Evolutionary conservation across 257 asterid species (phyloP), one percentile per base, ranked within the genome.

Genomic region (Solanum dulcamara): DNA sequence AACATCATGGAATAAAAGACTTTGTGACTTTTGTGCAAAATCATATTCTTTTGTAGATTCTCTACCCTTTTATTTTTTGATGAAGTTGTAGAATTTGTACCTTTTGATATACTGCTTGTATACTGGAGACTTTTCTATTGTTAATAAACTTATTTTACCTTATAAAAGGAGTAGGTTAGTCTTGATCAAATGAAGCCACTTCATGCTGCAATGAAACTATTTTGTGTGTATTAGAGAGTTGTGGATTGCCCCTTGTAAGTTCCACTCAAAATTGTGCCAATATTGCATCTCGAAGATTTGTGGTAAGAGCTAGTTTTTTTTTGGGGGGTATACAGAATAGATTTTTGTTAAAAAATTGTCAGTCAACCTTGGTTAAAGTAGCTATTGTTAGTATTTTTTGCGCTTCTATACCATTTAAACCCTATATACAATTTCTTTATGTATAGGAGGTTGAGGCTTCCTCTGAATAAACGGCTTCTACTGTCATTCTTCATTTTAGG

Each of bases 401-500:
- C 6, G 3, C 2, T 38, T 42, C 32, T 13, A n/a, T n/a, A 42
- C 35, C 7, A 38, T 24, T 40, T 40, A 4, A 42, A 72, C n/a
- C n/a, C 55, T 40, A 40, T 38, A 15, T 15, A 66, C n/a, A 32
- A 72, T 72, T 72, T 28, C 32, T 26, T 42, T 77, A 22, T 28
- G 24, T 67, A 91, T 91, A 97, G 99, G 91, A 92, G 94, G 89
- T 60, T 81, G 85, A 91, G 98, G 86, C 91, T 89, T 87, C 98
- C 98, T 38, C 81, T 97, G 37, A 94, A 87, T 84, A 92, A 91
- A 86, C 93, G 90, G 67, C 80, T 97, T 59, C 81, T 97, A 35
- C 40, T 87, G 80, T 86, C 98, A 42, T 97, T 97, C 93, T 91
- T 95, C 93, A 92, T 94, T 90, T 98, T 97, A 89, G 99, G 99